These are phyloP conservation scores for Xanthoconium purpureum DNA, from an alignment of 768 basidiomycete species.

Conservation along the genomic window DNA sequence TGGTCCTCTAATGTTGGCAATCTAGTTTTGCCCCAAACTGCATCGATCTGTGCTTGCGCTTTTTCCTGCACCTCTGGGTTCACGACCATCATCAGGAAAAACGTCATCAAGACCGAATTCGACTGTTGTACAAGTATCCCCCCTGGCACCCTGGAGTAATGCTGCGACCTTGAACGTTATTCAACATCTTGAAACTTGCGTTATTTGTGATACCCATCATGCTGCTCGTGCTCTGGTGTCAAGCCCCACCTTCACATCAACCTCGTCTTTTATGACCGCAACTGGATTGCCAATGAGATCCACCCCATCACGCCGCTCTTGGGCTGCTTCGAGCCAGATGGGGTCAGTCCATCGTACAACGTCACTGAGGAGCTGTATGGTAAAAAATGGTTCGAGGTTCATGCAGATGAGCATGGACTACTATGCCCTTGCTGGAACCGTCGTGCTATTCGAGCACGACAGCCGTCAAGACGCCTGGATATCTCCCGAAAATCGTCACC, in stretches of 20 bases:
- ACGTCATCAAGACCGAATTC: too few relatives aligned
- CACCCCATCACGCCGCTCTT: constrained; percentile 59
- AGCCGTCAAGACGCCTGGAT: constrained; percentile 12
- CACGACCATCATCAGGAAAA: too few relatives aligned
- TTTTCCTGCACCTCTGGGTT: too few relatives aligned
- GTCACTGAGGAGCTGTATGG: constrained; percentile 60
- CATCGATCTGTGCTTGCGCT: too few relatives aligned
- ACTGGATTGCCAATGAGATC: constrained; percentile 74
- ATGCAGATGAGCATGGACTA: constrained; percentile 84
- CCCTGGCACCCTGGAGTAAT: neutral
- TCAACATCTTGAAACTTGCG: constrained; percentile 42
- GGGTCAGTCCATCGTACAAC: constrained; percentile 66
- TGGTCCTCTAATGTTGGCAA: too few relatives aligned
- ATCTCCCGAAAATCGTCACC: constrained; percentile 46
- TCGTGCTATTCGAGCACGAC: constrained; percentile 37
- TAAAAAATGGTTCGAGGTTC: constrained; percentile 60
- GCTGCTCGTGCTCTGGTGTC: constrained; percentile 34
- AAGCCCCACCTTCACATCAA: constrained; percentile 77
- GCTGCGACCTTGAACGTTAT: constrained; percentile 34
- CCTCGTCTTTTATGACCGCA: constrained; percentile 69
- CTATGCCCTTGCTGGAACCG: constrained; percentile 86
- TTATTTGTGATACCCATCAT: constrained; percentile 41
- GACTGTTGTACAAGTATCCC: too few relatives aligned
- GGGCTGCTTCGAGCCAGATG: constrained; percentile 68
- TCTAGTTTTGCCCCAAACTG: too few relatives aligned